Base-by-base conservation (phyloP, 2,329 filamentous ascomycete species). In the Metarhizium sp. region DNA sequence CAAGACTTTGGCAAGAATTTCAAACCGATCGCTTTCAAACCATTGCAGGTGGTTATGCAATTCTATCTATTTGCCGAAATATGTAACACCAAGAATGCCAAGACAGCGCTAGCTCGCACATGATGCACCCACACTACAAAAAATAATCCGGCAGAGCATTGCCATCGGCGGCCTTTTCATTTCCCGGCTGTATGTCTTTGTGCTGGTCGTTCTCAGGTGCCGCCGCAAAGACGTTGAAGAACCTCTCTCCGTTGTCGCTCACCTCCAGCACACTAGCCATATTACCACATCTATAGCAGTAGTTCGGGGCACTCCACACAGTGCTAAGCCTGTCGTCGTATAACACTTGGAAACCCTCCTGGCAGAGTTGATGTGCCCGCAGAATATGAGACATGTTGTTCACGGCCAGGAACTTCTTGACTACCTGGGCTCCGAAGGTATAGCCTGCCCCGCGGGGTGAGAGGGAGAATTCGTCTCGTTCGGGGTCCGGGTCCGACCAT, bases 341-440 rank as follows among this genome's bases (percentile, higher is more conserved):
- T 16, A 99, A 82, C 50, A 97, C 88, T 73, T 97, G 94, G 71
- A 92, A 99, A 0, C 94, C 94, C 74, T 99, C 94, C 71, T 99
- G 94, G 70, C 94, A 99, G 4, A 99, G 81, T 75, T 99, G 94
- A 72, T 99, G 94, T n/a, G 94, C 94, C 29, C 94, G 88, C 55
- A 99, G 78, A 60, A 99, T 99, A 71, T 99, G 94, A 36, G 87
- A 92, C 92, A 99, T 97, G 70, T 84, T 87, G 73, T 99, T 99
- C 64, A 99, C 92, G 63, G 94, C 90, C 36, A 99, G 78, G 71
- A 99, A 99, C 73, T 99, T 99, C 73, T 92, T 95, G 52, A 99
- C 94, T 16, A 99, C 94, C 71, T 97, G 94, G 6, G 92, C 91
- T 55, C 94, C 94, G 69, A 99, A 99, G 0, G 92, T 97, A 71